Evolutionary conservation across 768 basidiomycete genomes (phyloP).

Genomic region (Cystobasidium tubakii): DNA sequence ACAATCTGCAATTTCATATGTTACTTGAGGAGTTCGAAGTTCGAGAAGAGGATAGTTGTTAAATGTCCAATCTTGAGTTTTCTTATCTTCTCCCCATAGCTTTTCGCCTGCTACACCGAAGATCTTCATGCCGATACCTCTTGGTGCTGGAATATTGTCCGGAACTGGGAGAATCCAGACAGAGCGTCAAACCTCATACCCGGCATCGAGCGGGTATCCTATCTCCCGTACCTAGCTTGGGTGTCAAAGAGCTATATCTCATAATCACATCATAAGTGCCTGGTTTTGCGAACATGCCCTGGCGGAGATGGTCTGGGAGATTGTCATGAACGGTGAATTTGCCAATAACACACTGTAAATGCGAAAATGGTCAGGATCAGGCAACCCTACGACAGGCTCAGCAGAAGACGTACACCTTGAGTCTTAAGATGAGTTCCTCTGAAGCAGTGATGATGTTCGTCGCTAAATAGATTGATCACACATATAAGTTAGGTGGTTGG

Average conservation of each 20-base stretch:
- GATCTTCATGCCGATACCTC: conserved; percentile 36
- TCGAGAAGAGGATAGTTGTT: conserved; percentile 37
- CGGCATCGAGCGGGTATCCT: too few relatives aligned
- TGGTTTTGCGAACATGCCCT: conserved; percentile 37
- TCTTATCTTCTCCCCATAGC: conserved; percentile 23
- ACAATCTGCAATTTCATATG: conserved; percentile 37
- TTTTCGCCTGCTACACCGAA: conserved; percentile 30
- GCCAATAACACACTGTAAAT: conserved; percentile 47
- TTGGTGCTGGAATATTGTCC: conserved; percentile 36
- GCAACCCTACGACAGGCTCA: background rate
- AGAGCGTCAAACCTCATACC: too few relatives aligned
- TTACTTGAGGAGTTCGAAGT: conserved; percentile 32
- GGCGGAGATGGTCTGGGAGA: conserved; percentile 36
- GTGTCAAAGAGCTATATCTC: conserved; percentile 33
- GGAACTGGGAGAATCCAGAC: conserved; percentile 13
- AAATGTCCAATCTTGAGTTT: conserved; percentile 33
- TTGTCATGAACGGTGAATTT: conserved; percentile 32
- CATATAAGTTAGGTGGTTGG: background rate
- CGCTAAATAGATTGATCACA: background rate
- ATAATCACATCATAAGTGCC: conserved; percentile 35
- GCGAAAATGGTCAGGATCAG: conserved; percentile 53
- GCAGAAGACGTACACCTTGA: conserved; percentile 1
- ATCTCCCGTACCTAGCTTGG: conserved; percentile 19
- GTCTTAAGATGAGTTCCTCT: conserved; percentile 34
- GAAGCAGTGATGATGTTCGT: conserved; percentile 32